These are phyloP conservation scores for Trichoderma asperelloides DNA, from an alignment of 495 filamentous ascomycete species.

Conservation along the genomic window DNA sequence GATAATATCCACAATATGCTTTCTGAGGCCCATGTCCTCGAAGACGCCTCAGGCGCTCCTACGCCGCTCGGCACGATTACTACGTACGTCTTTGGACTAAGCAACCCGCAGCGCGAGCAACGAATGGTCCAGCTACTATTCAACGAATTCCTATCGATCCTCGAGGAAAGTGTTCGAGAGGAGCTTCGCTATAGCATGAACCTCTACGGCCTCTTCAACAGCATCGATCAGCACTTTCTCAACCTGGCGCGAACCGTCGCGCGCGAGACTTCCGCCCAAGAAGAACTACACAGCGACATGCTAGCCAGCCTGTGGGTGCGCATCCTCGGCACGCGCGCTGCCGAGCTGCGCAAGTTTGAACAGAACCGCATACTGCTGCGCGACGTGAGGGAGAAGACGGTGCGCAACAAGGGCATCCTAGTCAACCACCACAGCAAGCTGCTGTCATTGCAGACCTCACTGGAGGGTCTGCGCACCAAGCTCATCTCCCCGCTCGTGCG, in stretches of 20 bases:
- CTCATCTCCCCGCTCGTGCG: slow-evolving; percentile 74
- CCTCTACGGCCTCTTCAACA: slow-evolving; percentile 76
- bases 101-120: slow-evolving; percentile 67
- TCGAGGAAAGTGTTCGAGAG: slow-evolving; percentile 79
- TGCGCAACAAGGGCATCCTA: slow-evolving; percentile 75
- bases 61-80: slow-evolving; percentile 58
- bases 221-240: slow-evolving; percentile 78
- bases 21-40: slow-evolving; percentile 58
- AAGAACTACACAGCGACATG: slow-evolving; percentile 67
- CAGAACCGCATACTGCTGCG: slow-evolving; percentile 68
- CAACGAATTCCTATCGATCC: slow-evolving; percentile 72
- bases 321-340: slow-evolving; percentile 63
- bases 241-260: slow-evolving; percentile 81
- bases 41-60: slow-evolving; percentile 50
- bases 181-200: slow-evolving; percentile 68
- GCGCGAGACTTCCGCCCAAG: slow-evolving; percentile 70
- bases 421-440: slow-evolving; percentile 77
- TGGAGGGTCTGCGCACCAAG: slow-evolving; percentile 68
- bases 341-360: slow-evolving; percentile 74
- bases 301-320: slow-evolving; percentile 79
- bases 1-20: slow-evolving; percentile 75
- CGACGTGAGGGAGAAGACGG: slow-evolving; percentile 69
- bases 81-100: slow-evolving; percentile 67
- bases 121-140: slow-evolving; percentile 77
- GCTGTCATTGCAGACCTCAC: slow-evolving; percentile 65